These are phyloP conservation scores for Schizosaccharomyces osmophilus DNA, from an alignment of 805 yeast genomes.

Conservation along the genomic window DNA sequence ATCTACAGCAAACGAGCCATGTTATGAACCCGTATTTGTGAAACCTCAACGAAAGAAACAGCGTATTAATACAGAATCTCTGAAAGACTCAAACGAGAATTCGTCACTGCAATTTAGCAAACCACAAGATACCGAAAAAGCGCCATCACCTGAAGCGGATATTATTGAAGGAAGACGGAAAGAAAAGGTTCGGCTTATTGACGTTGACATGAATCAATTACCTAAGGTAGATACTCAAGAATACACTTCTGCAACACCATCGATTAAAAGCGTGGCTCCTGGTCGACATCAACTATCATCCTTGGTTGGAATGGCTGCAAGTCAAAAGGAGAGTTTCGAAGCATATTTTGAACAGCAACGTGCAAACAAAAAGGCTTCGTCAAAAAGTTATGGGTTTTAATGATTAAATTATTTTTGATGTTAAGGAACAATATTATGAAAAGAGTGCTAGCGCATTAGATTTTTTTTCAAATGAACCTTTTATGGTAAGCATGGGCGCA, in stretches of 20 bases:
- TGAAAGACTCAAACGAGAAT: too few species aligned
- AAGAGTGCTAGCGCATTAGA: too few species aligned
- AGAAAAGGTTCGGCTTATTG: background rate
- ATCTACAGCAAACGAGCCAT: too few species aligned
- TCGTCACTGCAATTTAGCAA: too few species aligned
- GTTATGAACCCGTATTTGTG: too few species aligned
- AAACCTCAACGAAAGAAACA: too few species aligned
- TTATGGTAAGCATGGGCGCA: too few species aligned
- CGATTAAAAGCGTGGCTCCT: conserved; percentile 1
- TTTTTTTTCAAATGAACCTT: too few species aligned
- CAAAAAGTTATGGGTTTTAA: conserved; percentile 1
- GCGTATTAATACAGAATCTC: too few species aligned
- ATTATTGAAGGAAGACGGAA: background rate
- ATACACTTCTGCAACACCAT: background rate
- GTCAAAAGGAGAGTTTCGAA: conserved; percentile 2
- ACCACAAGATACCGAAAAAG: too few species aligned
- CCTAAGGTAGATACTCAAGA: background rate
- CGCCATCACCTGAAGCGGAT: too few species aligned
- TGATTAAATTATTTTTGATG: background rate
- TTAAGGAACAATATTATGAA: too few species aligned
- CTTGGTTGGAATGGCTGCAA: background rate
- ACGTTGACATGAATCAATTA: background rate
- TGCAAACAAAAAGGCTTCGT: background rate
- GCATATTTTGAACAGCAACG: conserved; percentile 1
- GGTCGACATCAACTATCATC: conserved; percentile 2